Percentiles rank a stretch among this genome's conserved stretches.
phyloP scores from a whole-genome alignment of 108 stramenopile species.

The Nannochloropsis gaditana region DNA sequence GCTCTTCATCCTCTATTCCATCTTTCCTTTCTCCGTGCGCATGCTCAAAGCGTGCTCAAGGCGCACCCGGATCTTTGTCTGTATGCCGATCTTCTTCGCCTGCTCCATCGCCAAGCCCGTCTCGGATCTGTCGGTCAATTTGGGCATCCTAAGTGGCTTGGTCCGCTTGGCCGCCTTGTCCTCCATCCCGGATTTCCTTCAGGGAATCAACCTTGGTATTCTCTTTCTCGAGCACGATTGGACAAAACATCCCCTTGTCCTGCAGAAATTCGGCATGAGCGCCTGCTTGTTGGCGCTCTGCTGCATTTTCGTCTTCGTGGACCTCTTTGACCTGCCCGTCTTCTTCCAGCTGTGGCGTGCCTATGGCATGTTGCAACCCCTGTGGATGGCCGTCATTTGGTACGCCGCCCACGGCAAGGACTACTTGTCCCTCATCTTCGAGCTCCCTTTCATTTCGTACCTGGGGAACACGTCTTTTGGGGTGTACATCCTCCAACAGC shows the following conservation, averaged over 20 bases:
- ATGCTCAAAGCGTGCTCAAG: neutral
- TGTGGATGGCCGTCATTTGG: neutral
- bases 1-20: neutral
- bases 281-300: neutral
- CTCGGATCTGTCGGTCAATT: neutral
- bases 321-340: neutral
- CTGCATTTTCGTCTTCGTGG: neutral
- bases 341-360: constrained; percentile 11
- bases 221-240: constrained; percentile 10
- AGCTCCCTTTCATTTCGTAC: neutral
- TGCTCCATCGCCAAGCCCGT: neutral
- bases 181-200: neutral
- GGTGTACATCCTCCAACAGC: neutral
- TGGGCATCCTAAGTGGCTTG: neutral
- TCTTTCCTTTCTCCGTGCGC: constrained; percentile 6
- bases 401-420: constrained; percentile 12
- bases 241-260: neutral
- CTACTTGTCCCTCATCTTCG: neutral
- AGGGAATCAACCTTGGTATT: neutral
- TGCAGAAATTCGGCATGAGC: neutral
- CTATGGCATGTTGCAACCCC: neutral
- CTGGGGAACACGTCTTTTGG: neutral
- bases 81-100: neutral
- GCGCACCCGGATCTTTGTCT: neutral
- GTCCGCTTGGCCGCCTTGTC: neutral